Evolutionary conservation across 1,284 basidiomycete species (phyloP).

Genomic region (Hemileia vastatrix): DNA sequence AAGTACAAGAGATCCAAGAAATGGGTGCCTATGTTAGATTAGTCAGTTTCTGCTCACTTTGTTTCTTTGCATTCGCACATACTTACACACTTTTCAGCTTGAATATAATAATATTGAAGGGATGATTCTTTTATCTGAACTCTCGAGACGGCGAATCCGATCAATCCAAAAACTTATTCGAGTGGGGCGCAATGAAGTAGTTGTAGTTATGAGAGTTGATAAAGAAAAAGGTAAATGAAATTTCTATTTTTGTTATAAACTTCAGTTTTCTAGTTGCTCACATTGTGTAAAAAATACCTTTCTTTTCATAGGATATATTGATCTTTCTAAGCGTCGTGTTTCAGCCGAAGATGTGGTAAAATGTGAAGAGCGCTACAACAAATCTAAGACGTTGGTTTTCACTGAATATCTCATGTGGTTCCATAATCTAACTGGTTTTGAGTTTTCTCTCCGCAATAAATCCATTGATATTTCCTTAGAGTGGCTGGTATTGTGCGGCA

Average conservation of each 20-base stretch:
- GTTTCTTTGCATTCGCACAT: neutral
- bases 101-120: constrained; percentile 99
- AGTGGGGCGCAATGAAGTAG: constrained; percentile 95
- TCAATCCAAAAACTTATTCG: constrained; percentile 97
- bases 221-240: constrained; percentile 91
- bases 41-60: constrained; percentile 19
- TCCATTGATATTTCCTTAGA: neutral
- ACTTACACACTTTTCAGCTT: constrained; percentile 47
- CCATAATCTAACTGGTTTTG: neutral
- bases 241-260: too few relatives aligned
- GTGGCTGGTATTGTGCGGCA: constrained; percentile 71
- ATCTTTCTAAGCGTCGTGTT: constrained; percentile 97
- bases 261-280: too few relatives aligned
- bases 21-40: constrained; percentile 99
- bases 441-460: neutral
- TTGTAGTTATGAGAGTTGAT: constrained; percentile 95
- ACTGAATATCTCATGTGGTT: neutral
- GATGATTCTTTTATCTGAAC: constrained; percentile 96
- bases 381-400: constrained; percentile 87
- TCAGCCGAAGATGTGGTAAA: constrained; percentile 96
- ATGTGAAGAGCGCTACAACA: constrained; percentile 97
- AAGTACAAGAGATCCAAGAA: constrained; percentile 96
- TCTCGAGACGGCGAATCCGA: constrained; percentile 89
- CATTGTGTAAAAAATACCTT: too few relatives aligned
- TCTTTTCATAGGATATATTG: constrained; percentile 76